phyloP scores from a whole-genome alignment of 1,139 yeast species.

The Suhomyces panamericanus region DNA sequence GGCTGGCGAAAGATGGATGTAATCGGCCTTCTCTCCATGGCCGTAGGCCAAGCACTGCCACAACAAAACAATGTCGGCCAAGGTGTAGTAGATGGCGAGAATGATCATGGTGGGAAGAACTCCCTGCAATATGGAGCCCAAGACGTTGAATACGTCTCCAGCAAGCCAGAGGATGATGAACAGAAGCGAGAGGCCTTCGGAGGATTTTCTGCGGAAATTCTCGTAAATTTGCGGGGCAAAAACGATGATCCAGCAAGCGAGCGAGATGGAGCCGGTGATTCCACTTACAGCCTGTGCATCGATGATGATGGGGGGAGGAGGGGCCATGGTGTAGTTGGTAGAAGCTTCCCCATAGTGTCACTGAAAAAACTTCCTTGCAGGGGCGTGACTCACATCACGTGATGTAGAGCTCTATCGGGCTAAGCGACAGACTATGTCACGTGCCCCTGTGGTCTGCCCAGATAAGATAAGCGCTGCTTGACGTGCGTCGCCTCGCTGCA shows the following conservation, averaged over 20 bases:
- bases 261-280: slow-evolving; percentile 85
- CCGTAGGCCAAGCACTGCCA: slow-evolving; percentile 79
- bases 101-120: slow-evolving; percentile 91
- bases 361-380: slow-evolving; percentile 1
- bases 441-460: neutral
- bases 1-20: slow-evolving; percentile 84
- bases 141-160: slow-evolving; percentile 88
- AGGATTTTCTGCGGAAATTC: slow-evolving; percentile 76
- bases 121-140: slow-evolving; percentile 86
- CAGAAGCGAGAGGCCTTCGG: slow-evolving; percentile 81
- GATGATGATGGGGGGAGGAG: slow-evolving; percentile 66
- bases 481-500: no score
- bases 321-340: slow-evolving; percentile 36
- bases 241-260: slow-evolving; percentile 97
- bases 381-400: slow-evolving; percentile 9
- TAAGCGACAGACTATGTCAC: neutral
- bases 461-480: no score
- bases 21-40: slow-evolving; percentile 62
- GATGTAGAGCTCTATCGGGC: neutral
- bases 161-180: slow-evolving; percentile 84
- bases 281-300: slow-evolving; percentile 84
- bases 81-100: slow-evolving; percentile 85
- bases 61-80: slow-evolving; percentile 81
- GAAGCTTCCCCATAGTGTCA: slow-evolving; percentile 1
- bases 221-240: slow-evolving; percentile 97